These are phyloP conservation scores for Cutaneotrichosporon sp. DNA, from an alignment of 1,284 basidiomycete genomes.

Conservation along the genomic window DNA sequence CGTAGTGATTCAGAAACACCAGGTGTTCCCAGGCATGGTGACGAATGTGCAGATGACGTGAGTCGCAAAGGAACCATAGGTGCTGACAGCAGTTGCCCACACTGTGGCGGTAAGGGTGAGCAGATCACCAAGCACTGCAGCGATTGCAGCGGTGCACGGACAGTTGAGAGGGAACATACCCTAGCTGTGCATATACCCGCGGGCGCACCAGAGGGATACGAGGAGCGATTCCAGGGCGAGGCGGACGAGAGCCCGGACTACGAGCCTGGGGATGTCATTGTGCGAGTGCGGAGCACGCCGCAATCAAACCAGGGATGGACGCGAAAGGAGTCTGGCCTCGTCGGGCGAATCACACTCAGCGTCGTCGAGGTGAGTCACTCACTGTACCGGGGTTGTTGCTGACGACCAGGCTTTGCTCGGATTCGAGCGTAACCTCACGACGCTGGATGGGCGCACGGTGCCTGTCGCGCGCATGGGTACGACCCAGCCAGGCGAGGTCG, in stretches of 20 bases:
- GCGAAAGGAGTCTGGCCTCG: slow-evolving; percentile 78
- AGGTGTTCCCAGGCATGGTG: slow-evolving; percentile 93
- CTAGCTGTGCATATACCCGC: slow-evolving; percentile 74
- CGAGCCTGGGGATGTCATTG: slow-evolving; percentile 84
- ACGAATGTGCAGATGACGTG: slow-evolving; percentile 51
- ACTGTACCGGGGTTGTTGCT: background rate
- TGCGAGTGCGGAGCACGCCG: slow-evolving; percentile 68
- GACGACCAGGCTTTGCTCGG: slow-evolving; percentile 44
- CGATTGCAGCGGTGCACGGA: slow-evolving; percentile 74
- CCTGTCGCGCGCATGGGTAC: slow-evolving; percentile 66
- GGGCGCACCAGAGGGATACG: slow-evolving; percentile 85
- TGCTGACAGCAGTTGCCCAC: slow-evolving; percentile 60
- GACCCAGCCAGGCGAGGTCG: slow-evolving; percentile 89
- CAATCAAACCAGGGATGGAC: slow-evolving; percentile 60
- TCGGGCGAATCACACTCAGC: slow-evolving; percentile 83
- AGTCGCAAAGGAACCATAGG: slow-evolving; percentile 16
- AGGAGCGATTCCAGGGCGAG: slow-evolving; percentile 86
- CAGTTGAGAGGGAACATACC: slow-evolving; percentile 58
- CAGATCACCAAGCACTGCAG: slow-evolving; percentile 69
- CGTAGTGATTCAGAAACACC: slow-evolving; percentile 76
- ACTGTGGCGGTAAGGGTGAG: slow-evolving; percentile 73
- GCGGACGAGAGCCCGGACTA: slow-evolving; percentile 89
- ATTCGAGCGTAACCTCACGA: slow-evolving; percentile 67
- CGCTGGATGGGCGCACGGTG: slow-evolving; percentile 81
- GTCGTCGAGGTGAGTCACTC: slow-evolving; percentile 68